Base-by-base conservation (phyloP, 495 filamentous ascomycete species). In the Neurospora sp. region DNA sequence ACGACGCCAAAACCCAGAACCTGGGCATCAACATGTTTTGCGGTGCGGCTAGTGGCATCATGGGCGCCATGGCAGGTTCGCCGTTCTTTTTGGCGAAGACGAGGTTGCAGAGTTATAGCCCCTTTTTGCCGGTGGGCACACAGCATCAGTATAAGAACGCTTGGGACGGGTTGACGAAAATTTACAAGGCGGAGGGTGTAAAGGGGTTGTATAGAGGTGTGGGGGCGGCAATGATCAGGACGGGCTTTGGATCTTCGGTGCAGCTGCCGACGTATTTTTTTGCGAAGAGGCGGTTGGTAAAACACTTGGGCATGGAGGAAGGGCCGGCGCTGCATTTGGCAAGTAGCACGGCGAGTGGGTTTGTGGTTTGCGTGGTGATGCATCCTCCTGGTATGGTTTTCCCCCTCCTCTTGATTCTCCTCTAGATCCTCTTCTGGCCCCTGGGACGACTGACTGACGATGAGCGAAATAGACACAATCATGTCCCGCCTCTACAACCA, bases 401-500 rank as follows among this genome's bases (percentile, higher is more conserved):
- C 72, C 11, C 31, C 4, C 39, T 34, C 40, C 77, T 70, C 36
- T 66, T 43, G 36, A 9, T 0, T 69, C 40, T 28, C 5, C 13
- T 24, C 4, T 37, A 9, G 37, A 38, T 2, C 38, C 38, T 11
- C 38, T 39, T 39, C 38, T 39, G 37, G 37, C 9, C 9, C 2
- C 37, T 38, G 9, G 38, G 9, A 39, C 38, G 8, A 39, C 38
- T 39, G 38, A 39, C 38, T 39, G 38, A 39, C 38, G 3, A 39
- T 39, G 38, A 39, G 10, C 9, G 9, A 39, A 39, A 10, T 39
- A 94, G 96, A 99, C 80, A 98, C 96, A 10, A 93, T 99, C 83
- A 99, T 99, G 96, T 94, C 92, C 70, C 91, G 96, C 40, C 92
- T 99, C 88, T 99, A 99, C 84, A 99, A 99, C 85, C 96, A 99